Conservation (phyloP, 768 basidiomycete species). For the Russula lepida region DNA sequence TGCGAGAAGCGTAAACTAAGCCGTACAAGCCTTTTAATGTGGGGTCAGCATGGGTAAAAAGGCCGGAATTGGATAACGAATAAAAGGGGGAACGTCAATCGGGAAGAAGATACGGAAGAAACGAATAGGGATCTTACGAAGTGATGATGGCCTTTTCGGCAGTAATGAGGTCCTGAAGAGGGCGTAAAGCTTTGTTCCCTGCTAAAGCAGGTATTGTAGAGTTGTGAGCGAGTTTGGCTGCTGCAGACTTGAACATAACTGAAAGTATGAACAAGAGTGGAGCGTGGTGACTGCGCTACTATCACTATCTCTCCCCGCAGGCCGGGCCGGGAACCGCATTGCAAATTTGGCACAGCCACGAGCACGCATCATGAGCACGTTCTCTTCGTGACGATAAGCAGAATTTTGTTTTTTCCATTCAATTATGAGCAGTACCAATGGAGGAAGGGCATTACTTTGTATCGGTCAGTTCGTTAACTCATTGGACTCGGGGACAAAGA, state of each 20-base stretch:
- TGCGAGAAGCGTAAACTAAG: conserved; percentile 58
- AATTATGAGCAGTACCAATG: too few relatives aligned
- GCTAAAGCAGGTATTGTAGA: conserved; percentile 65
- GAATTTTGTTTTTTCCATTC: too few relatives aligned
- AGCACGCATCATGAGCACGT: too few relatives aligned
- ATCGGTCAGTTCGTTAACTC: too few relatives aligned
- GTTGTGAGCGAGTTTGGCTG: conserved; percentile 83
- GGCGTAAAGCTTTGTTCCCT: conserved; percentile 69
- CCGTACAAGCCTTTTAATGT: conserved; percentile 44
- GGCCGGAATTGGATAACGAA: neutral
- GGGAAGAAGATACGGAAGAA: neutral
- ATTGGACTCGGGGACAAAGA: too few relatives aligned
- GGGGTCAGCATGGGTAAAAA: neutral
- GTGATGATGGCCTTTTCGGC: conserved; percentile 77
- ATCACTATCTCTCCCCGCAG: neutral
- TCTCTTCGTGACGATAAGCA: too few relatives aligned
- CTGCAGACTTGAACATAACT: conserved; percentile 67
- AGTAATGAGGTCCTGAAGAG: conserved; percentile 82
- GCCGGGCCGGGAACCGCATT: neutral
- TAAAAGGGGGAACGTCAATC: neutral
- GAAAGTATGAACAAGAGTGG: neutral
- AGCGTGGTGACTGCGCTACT: too few relatives aligned
- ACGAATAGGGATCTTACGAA: conserved; percentile 42
- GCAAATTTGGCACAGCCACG: neutral
- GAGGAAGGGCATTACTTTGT: too few relatives aligned